Evolutionary conservation across 2,329 filamentous ascomycete species (phyloP), one percentile per base, ranked within the genome.

Genomic region (Geosmithia flava): DNA sequence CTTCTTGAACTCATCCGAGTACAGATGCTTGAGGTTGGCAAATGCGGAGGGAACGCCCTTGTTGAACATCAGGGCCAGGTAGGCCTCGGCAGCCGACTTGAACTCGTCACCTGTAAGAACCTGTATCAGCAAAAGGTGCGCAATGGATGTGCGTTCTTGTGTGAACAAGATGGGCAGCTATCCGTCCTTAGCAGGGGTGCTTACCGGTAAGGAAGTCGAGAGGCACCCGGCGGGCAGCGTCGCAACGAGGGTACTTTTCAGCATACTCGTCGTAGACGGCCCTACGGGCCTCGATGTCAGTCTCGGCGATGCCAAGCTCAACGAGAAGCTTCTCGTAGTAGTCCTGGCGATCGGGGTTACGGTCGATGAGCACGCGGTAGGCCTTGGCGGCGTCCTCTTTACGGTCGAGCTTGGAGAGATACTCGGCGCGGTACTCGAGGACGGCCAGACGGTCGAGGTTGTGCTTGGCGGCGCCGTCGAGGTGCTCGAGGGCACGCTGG

Each of bases 1-100:
- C 61, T 83, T 86, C 71, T 98, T 98, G 55, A 68, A 75, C 1
- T 75, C 55, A 62, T 95, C 83, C 15, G 74, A 74, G 69, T 97
- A 98, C 20, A 98, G 76, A 55, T 94, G 82, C 70, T 98, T 98
- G 51, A 98, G 76, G 65, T 97, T 98, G 37, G 89, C 89, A 66
- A 98, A 98, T 3, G 91, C 90, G 2, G 93, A 98, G 1, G 93
- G 91, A 3, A 97, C 86, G 11, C 91, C 93, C 67, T 91, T 95
- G 64, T 85, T 81, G 49, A 98, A 74, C 85, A 94, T 94, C 29
- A 83, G 75, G 46, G 82, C 76, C 51, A 98, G 65, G 62, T 98
- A 98, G 20, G 70, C 67, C 61, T 89, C 83, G 7, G 85, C 90
- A 20, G 87, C 83, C 56, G 80, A 68, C 59, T 77, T 78, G 69